These are phyloP conservation scores for Candida nanaspora DNA, from an alignment of 805 yeast genomes.

Conservation along the genomic window DNA sequence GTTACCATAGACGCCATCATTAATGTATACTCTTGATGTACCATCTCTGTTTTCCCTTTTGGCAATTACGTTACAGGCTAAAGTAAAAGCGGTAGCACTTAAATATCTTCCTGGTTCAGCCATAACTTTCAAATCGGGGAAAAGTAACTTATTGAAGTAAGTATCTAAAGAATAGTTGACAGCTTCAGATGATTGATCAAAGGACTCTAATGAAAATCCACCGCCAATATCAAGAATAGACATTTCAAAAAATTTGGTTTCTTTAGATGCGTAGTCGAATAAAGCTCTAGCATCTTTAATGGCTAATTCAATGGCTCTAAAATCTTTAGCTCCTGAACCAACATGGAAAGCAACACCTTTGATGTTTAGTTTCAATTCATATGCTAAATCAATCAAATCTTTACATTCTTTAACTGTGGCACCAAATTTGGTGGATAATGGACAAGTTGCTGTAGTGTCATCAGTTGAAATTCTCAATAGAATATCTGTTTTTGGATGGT, in stretches of 20 bases:
- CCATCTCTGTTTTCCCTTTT: constrained; percentile 40
- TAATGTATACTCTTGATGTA: constrained; percentile 72
- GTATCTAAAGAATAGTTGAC: constrained; percentile 48
- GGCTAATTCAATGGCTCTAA: constrained; percentile 59
- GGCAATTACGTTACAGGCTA: constrained; percentile 83
- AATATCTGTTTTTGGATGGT: constrained; percentile 63
- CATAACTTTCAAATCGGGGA: constrained; percentile 40
- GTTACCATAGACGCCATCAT: constrained; percentile 95
- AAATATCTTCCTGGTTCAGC: constrained; percentile 95
- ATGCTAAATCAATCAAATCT: constrained; percentile 53
- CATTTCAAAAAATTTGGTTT: constrained; percentile 39
- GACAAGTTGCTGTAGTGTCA: constrained; percentile 81
- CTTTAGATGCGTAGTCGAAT: constrained; percentile 47
- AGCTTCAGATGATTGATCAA: constrained; percentile 49
- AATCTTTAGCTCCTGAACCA: constrained; percentile 87
- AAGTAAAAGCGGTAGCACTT: constrained; percentile 77
- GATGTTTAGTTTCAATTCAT: constrained; percentile 52
- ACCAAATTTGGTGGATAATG: constrained; percentile 84
- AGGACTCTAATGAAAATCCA: constrained; percentile 65
- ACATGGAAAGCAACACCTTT: constrained; percentile 92
- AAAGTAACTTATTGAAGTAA: constrained; percentile 46
- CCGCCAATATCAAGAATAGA: constrained; percentile 83
- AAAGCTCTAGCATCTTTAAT: constrained; percentile 61
- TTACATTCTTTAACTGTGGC: constrained; percentile 53
- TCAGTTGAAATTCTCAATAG: constrained; percentile 83